Evolutionary conservation across 176 grass and related monocot genomes (phyloP).

Genomic region (Lolium multiflorum): DNA sequence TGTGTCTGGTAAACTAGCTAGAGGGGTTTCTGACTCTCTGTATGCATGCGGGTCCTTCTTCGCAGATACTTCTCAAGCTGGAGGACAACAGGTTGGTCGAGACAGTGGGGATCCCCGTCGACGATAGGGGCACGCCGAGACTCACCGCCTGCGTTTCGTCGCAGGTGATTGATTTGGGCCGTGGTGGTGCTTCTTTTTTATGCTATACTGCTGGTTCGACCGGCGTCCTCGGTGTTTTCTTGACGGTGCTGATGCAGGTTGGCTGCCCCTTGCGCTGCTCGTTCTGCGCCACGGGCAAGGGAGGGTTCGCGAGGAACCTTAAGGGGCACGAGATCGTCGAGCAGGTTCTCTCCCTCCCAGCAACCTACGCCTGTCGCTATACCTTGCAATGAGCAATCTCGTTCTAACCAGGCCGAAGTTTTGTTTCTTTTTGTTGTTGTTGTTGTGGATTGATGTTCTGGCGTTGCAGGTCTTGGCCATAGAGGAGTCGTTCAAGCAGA

Average conservation of each 20-base stretch:
- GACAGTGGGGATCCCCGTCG: constrained; percentile 87
- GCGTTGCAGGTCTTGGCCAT: constrained; percentile 74
- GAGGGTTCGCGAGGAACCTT: constrained; percentile 96
- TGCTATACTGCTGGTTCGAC: not conserved
- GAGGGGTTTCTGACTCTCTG: not conserved
- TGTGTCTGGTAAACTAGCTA: not conserved
- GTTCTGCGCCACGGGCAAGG: constrained; percentile 91
- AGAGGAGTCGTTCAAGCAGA: constrained; percentile 86
- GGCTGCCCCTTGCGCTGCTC: constrained; percentile 90
- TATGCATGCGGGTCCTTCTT: not conserved
- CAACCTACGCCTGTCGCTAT: not conserved
- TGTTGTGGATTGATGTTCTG: not conserved
- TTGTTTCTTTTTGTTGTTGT: not conserved
- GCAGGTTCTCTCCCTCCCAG: constrained; percentile 52
- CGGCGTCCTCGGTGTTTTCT: not conserved
- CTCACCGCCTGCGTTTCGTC: constrained; percentile 94
- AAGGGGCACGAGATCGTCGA: constrained; percentile 80
- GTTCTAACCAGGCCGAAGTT: too few species aligned
- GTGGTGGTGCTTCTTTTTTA: not conserved
- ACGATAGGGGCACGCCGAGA: constrained; percentile 66
- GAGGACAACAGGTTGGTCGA: constrained; percentile 92
- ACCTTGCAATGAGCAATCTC: not conserved
- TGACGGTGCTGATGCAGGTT: constrained; percentile 54
- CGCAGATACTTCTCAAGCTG: constrained; percentile 94
- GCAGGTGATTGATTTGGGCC: constrained; percentile 61